Conservation (phyloP, 2,329 filamentous ascomycete genomes). For the Clarireedia monteithiana region DNA sequence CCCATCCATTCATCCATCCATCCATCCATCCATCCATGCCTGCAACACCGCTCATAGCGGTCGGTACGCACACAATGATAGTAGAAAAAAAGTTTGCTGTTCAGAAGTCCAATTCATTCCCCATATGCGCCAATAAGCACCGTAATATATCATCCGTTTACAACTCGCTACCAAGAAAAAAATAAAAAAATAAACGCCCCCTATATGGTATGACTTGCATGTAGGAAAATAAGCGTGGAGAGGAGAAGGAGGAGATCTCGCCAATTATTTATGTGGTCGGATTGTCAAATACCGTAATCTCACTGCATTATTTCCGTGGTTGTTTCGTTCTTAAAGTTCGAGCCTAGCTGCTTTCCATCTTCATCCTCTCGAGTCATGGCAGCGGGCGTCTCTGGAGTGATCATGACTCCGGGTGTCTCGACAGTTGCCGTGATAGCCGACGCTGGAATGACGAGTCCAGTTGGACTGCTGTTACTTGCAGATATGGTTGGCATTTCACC, state of each 20-base stretch:
- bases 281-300: neutral
- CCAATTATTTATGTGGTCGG: no score
- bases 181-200: neutral
- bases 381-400: conserved; percentile 25
- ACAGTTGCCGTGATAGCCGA: conserved; percentile 13
- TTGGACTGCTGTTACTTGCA: neutral
- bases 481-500: conserved; percentile 2
- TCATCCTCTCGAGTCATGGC: conserved; percentile 15
- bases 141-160: neutral
- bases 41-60: neutral
- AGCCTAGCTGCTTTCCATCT: conserved; percentile 23
- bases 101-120: neutral
- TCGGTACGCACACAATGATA: neutral
- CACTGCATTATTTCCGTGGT: neutral
- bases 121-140: neutral
- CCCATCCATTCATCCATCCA: neutral
- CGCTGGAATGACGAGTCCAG: neutral
- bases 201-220: neutral
- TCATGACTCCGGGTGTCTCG: conserved; percentile 22
- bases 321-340: neutral
- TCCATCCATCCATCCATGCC: neutral
- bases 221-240: neutral
- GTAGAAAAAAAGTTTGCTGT: neutral
- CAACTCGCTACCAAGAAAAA: neutral
- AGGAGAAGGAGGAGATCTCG: no score